Evolutionary conservation across 2,329 filamentous ascomycete genomes (phyloP), one percentile per base, ranked within the genome.

Genomic region (Parasarocladium wereldwijsianum): DNA sequence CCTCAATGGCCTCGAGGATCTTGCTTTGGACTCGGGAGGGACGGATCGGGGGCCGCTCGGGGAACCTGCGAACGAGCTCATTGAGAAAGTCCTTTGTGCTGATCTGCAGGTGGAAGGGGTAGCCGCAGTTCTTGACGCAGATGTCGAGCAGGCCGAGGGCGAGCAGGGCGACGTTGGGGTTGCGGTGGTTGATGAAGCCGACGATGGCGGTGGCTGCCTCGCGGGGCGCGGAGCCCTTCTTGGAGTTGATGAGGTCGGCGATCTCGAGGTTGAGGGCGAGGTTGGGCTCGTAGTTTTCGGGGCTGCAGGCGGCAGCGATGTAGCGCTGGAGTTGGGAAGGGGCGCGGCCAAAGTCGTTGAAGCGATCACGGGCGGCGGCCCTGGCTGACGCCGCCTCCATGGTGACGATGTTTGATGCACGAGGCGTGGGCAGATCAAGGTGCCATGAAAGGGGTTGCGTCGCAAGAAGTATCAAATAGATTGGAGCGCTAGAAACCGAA

Each of bases 61-160:
- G 90, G 47, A 98, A 98, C 40, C 90, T 73, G 41, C 90, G 76
- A 37, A 98, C 90, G 36, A 98, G 75, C 61, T 98, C 90, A 58
- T 98, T 98, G 44, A 98, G 74, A 45, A 98, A 98, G 48, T 98
- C 90, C 55, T 98, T 98, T 42, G 90, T 96, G 55, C 82, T 86
- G 50, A 98, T 94, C 57, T 98, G 90, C 34, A 98, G 74, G 50
- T 98, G 90, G 56, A 98, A 98, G 1, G 90, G 86, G 52, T 98
- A 98, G 44, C 90, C 90, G 66, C 90, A 98, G 60, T 98, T 98
- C 65, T 98, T 98, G 56, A 96, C 90, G 56, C 90, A 96, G 39
- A 96, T 96, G 53, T 98, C 90, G 50, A 98, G 81, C 41, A 98
- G 72, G 60, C 77, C 76, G 47, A 96, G 68, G 35, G 90, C 87